Percentiles rank a stretch among this genome's conserved stretches.
Conservation (phyloP, 163 green algal species). For the Botryococcus braunii region DNA sequence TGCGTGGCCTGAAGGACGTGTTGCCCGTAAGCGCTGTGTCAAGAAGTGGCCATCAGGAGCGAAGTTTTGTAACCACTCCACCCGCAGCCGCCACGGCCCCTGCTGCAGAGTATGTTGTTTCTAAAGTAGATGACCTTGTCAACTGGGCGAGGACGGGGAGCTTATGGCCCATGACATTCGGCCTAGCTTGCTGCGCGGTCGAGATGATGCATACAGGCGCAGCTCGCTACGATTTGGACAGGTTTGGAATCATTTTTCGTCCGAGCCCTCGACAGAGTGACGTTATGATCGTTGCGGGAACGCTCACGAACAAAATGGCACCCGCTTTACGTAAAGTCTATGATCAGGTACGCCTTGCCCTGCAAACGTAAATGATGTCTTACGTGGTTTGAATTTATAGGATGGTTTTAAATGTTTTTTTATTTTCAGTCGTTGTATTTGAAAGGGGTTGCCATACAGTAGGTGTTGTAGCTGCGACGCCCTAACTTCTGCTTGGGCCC, state of each 20-base stretch:
- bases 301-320: conserved; percentile 98
- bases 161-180: conserved; percentile 97
- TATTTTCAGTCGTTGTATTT: too few relatives aligned
- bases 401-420: too few relatives aligned
- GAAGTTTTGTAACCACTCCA: too few relatives aligned
- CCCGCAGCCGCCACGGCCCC: background rate
- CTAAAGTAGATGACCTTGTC: conserved; percentile 85
- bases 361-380: too few relatives aligned
- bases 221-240: conserved; percentile 75
- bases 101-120: conserved; percentile 24
- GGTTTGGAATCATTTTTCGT: conserved; percentile 96
- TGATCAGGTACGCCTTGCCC: conserved; percentile 58
- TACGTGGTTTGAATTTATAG: too few relatives aligned
- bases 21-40: too few relatives aligned
- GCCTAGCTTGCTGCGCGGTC: conserved; percentile 51
- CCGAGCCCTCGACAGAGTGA: conserved; percentile 86
- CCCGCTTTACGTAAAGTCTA: conserved; percentile 93
- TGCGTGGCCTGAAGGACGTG: too few relatives aligned
- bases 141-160: conserved; percentile 84
- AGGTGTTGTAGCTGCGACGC: too few relatives aligned
- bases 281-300: conserved; percentile 96
- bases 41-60: too few relatives aligned
- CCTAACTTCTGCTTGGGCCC: too few relatives aligned
- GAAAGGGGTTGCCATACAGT: too few relatives aligned
- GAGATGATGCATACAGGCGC: conserved; percentile 96